Percentiles rank a stretch among this genome's conserved stretches.
Evolutionary conservation across 805 yeast genomes (phyloP).

Genomic region (Komagataella kurtzmanii): DNA sequence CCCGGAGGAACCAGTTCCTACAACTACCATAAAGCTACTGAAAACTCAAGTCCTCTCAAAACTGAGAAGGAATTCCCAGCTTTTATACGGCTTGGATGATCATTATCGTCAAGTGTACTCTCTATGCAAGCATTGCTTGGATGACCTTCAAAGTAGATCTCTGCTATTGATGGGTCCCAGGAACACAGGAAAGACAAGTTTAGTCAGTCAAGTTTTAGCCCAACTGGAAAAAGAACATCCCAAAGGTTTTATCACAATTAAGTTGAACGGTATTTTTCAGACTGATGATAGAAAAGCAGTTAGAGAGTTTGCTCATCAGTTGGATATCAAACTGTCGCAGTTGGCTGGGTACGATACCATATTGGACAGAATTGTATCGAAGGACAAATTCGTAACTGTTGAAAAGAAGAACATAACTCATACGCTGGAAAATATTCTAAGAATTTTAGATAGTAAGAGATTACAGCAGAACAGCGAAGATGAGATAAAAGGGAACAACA

Average conservation of each 20-base stretch:
- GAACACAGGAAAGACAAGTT: conserved; percentile 59
- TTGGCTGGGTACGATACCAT: conserved; percentile 6
- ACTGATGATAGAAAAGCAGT: conserved; percentile 68
- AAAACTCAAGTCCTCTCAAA: not conserved
- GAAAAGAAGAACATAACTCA: conserved; percentile 42
- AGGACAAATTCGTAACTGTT: conserved; percentile 12
- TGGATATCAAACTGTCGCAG: conserved; percentile 29
- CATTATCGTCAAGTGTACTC: conserved; percentile 37
- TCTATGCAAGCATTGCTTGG: conserved; percentile 50
- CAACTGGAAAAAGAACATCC: conserved; percentile 25
- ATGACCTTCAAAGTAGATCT: conserved; percentile 69
- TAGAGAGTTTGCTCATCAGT: conserved; percentile 73
- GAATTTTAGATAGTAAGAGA: conserved; percentile 29
- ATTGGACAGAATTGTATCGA: conserved; percentile 2
- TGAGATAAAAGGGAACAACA: conserved; percentile 10
- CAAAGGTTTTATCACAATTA: conserved; percentile 46
- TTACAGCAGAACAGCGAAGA: conserved; percentile 11
- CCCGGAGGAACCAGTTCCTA: not conserved
- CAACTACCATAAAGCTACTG: not conserved
- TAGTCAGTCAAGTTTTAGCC: conserved; percentile 43
- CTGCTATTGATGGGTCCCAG: conserved; percentile 70
- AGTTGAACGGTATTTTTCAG: conserved; percentile 61
- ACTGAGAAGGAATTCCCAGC: not conserved
- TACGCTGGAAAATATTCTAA: conserved; percentile 46
- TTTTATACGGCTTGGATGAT: conserved; percentile 21